Evolutionary conservation across 2,329 filamentous ascomycete species (phyloP).

Genomic region (Elsinoe batatas): DNA sequence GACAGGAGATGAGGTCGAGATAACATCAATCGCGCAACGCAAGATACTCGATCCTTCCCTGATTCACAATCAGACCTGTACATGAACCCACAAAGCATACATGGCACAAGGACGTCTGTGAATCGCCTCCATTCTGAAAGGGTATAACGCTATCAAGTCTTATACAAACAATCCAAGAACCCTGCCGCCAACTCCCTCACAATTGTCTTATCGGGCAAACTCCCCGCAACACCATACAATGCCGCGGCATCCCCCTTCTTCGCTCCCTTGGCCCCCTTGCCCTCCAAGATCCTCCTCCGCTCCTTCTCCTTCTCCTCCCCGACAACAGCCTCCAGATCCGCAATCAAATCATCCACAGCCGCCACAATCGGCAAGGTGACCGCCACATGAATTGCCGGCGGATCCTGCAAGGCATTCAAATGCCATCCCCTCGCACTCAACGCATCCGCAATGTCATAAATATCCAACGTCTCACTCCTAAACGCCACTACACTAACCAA

Average conservation of each 20-base stretch:
- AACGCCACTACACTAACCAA: constrained; percentile 89
- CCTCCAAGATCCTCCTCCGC: constrained; percentile 58
- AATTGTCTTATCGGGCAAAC: constrained; percentile 88
- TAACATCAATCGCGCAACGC: background rate
- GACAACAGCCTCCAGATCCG: constrained; percentile 53
- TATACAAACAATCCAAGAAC: constrained; percentile 88
- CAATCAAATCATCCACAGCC: constrained; percentile 68
- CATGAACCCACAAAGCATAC: background rate
- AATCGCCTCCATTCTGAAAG: background rate
- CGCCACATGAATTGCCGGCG: constrained; percentile 85
- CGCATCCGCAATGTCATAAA: constrained; percentile 88
- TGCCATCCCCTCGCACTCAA: constrained; percentile 87
- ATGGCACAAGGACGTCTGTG: background rate
- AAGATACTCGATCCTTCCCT: background rate
- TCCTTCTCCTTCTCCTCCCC: constrained; percentile 73
- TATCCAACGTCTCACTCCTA: constrained; percentile 69
- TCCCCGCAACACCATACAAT: constrained; percentile 89
- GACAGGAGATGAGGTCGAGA: background rate
- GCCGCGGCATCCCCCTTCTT: constrained; percentile 71
- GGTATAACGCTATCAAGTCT: constrained; percentile 45
- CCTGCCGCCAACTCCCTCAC: constrained; percentile 83
- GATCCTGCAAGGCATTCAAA: constrained; percentile 84
- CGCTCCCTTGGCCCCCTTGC: constrained; percentile 49
- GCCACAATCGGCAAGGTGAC: constrained; percentile 80
- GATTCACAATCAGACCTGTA: background rate